These are phyloP conservation scores for Malus hybrid DNA, from an alignment of 331 rosid species.

Conservation along the genomic window DNA sequence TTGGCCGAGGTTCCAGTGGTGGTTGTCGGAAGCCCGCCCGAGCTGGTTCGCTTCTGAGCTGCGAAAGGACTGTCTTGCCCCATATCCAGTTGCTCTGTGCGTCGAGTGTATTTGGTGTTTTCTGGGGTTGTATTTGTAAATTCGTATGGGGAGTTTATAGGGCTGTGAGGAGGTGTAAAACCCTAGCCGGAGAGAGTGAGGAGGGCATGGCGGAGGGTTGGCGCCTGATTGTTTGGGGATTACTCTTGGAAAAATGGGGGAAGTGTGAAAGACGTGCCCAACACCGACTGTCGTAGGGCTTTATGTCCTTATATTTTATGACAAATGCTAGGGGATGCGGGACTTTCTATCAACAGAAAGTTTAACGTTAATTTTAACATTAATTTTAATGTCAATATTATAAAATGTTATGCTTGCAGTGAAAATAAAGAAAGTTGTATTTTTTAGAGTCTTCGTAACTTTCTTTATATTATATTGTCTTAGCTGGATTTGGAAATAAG, in stretches of 20 bases:
- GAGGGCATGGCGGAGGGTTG: background rate
- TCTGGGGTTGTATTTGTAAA: background rate
- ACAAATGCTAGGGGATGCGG: too few species aligned
- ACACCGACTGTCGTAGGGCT: slow-evolving; percentile 13
- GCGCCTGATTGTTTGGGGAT: background rate
- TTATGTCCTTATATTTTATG: background rate
- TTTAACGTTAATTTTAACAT: too few species aligned
- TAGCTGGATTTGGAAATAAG: too few species aligned
- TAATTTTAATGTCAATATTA: fast-evolving
- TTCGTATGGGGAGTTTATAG: background rate
- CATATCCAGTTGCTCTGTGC: slow-evolving; percentile 18
- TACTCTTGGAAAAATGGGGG: background rate
- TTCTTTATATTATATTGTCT: too few species aligned
- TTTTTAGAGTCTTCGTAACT: fast-evolving
- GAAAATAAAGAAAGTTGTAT: too few species aligned
- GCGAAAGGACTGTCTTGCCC: slow-evolving; percentile 44
- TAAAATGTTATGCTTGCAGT: too few species aligned
- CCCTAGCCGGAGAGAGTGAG: background rate
- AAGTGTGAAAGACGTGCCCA: slow-evolving; percentile 4
- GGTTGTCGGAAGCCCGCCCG: slow-evolving; percentile 41
- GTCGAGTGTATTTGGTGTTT: background rate
- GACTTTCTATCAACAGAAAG: too few species aligned
- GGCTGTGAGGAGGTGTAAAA: background rate
- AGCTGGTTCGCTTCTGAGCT: slow-evolving; percentile 45
- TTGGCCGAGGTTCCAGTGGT: slow-evolving; percentile 15